Base-by-base conservation (phyloP, 1,139 yeast genomes). In the Protomyces inouyei region DNA sequence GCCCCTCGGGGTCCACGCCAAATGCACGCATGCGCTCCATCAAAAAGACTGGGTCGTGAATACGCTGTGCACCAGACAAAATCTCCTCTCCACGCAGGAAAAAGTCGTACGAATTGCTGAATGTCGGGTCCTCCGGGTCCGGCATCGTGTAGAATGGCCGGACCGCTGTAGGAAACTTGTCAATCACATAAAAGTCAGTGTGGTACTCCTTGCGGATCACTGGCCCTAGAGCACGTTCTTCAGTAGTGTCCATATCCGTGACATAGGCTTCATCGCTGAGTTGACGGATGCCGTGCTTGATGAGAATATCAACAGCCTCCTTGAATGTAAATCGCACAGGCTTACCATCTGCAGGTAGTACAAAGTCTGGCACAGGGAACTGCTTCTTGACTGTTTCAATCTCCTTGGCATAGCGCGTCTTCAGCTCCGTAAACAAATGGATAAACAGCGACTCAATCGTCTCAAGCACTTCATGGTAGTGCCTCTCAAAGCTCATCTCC, bases 61-160 rank as follows among this genome's bases (percentile, higher is more conserved):
- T 84, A 83, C 99, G 97, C 80, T 93, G 99, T 66, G 98, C 98
- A 73, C 99, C 99, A 28, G 97, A 91, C 72, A 93, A 81, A 73
- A 93, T 93, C 79, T 93, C 99, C 80, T 93, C 98, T 75, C 99
- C 99, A 80, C 98, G 87, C 98, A 93, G 93, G 82, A 95, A 95
- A 85, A 95, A 93, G 80, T 93, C 99, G 76, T 92, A 88, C 21
- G 95, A 87, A 25, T 64, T 66, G 32, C 64, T 57, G 55, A 38
- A 64, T n/a, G 57, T 82, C 70, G 96, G 84, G 79, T 95, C 91
- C 74, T 85, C 87, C 18, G 98, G 83, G 76, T 92, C 97, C 68
- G 98, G 98, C 98, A 95, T 93, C 66, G 99, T 93, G 83, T 93
- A 93, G 83, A 93, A 93, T 67, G 99, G 99, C 80, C 99, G 87